Evolutionary conservation across 78 protist genomes (phyloP), one percentile per base, ranked within the genome.

Genomic region (Pelomyxa schiedti): DNA sequence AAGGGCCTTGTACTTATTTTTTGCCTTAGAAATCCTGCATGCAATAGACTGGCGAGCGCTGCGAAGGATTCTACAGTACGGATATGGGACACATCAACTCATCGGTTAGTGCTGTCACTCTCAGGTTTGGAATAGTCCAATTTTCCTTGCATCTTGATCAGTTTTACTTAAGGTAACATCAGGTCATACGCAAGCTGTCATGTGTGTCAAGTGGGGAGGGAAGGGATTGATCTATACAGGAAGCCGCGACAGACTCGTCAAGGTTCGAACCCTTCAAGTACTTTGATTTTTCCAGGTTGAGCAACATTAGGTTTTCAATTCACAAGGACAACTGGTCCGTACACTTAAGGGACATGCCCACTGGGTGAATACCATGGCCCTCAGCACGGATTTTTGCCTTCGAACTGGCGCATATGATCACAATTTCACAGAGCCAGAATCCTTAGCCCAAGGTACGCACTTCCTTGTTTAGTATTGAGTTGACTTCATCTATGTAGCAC

Each of bases 301-400:
- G 22, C 22, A 24, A 66, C 24, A 72, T 29, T 2, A 3, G 4
- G 24, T 72, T 2, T 75, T 43, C n/a, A 4, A 6, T 58, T 26
- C 63, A 2, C 7, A 47, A 16, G 90, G 94, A 82, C 41, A 41
- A 26, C 24, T 82, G 67, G 47, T 58, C 37, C 78, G 91, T 65
- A 77, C 79, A 1, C 81, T 97, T 28, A 90, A 80, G 9, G 98
- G 96, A 1, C 99, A 97, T 58, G 98, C 90, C 1, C 99, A 97
- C 79, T 96, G 99, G 99, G 99, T 97, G 53, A 97, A 97, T 73
- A 52, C 81, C 70, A 5, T 97, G 16, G 89, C 98, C 1, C 80
- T 97, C 67, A 83, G 68, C 88, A 92, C 97, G 3, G 99, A 95
- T 78, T 89, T 77, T 28, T 94, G 80, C 68, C 38, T 92, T 8